Base-by-base conservation (phyloP, 2,329 filamentous ascomycete species). In the Cercospora zeina region DNA sequence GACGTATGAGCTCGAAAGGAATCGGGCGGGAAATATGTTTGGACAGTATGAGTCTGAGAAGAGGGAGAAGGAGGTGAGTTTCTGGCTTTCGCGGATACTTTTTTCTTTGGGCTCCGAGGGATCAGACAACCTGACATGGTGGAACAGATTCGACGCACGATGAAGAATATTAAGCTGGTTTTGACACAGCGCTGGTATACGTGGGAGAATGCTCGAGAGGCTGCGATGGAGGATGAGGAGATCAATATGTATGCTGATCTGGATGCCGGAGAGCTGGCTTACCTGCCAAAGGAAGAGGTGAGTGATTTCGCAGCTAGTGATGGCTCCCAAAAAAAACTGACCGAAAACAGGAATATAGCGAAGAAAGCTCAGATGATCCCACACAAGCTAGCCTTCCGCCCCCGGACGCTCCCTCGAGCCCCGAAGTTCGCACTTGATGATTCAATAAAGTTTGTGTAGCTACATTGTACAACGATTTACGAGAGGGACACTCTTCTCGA, bases 101-200 rank as follows among this genome's bases (percentile, higher is more conserved):
- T 11, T n/a, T 3, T 3, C 1, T 8, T 3, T 16, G 10, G 30
- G 24, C n/a, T 6, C 3, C 24, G 24, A 50, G 47, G 8, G 5
- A 2, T 14, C 1, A 4, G 4, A 27, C 0, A 5, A 39, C 30
- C 55, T 61, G 21, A 53, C 24, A 1, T n/a, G 10, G 33, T 10
- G 30, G 31, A 21, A 59, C 72, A 96, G 91, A 84, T 96, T 63
- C 82, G 82, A 69, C 80, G 81, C 74, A 97, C 93, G 24, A 91
- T 93, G 85, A 85, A 86, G 72, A 82, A 83, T 50, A 96, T 97
- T 77, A 91, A 91, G 79, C 89, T 95, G 68, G 85, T 88, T 54
- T 80, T 97, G 72, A 93, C 90, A 36, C 93, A 97, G 78, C 85
- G 93, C 71, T 95, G 86, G 79, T 93, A 96, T 78, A 85, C 90